Evolutionary conservation across 2,329 filamentous ascomycete species (phyloP), one percentile per base, ranked within the genome.

Genomic region (Sporothrix brasiliensis): DNA sequence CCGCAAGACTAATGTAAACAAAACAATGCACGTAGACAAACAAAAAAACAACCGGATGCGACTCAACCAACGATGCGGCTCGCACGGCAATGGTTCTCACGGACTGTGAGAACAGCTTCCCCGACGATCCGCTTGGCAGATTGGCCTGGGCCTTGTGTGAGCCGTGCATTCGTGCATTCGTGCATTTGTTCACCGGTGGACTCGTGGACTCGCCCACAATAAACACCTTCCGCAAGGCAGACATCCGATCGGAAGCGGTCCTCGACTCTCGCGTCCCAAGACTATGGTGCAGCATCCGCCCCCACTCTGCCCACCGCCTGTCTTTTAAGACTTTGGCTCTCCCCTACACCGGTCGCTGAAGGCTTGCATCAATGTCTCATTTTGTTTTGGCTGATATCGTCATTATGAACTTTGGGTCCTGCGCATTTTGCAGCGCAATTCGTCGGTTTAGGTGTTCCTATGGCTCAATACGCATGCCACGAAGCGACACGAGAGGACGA

Each of bases 231-330:
- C n/a, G 58, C 39, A 47, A 9, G 39, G 41, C 58, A 47, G n/a
- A 19, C 58, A 47, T 63, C 58, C 58, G 58, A 21, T 63, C 58
- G 58, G 58, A 63, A 47, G n/a, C 39, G 58, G 58, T 21, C 58
- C 39, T 47, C n/a, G 11, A 11, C 39, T 44, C 41, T 44, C 13
- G 10, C 41, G 11, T 44, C 56, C 56, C 21, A 47, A 61, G 4
- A 4, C 56, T 19, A 24, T 13, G 39, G 39, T 47, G 58, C 58
- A 63, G 39, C 41, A 63, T 44, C 58, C 58, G 58, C 39, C n/a
- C 39, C 34, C 44, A 30, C 56, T 13, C 7, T 34, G 2, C 39
- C 39, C 56, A 44, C 19, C 49, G 7, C 16, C 14, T 7, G 14
- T 21, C 49, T n/a, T 19, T 14, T 16, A n/a, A 54, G 21, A n/a